phyloP scores from a whole-genome alignment of 805 yeast genomes.

The Pichia eremophila region DNA sequence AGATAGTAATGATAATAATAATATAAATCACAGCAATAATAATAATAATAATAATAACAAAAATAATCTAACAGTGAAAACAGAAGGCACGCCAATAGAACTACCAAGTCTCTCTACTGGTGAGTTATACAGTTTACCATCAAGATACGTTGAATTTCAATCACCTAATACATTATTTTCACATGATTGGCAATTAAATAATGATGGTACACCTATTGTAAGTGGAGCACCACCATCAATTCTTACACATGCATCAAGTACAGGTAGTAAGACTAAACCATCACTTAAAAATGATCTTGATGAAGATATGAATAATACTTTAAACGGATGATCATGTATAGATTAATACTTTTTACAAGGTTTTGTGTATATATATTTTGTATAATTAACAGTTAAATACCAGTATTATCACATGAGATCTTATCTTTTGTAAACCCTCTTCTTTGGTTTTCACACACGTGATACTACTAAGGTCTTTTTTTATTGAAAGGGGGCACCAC shows the following conservation, averaged over 20 bases:
- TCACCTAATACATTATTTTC: conserved; percentile 73
- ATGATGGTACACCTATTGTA: conserved; percentile 32
- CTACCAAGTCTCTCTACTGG: background rate
- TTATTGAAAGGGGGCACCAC: too few species aligned
- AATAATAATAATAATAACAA: background rate
- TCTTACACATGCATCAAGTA: background rate
- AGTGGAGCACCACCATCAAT: conserved; percentile 14
- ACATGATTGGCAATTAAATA: conserved; percentile 43
- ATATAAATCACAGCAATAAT: background rate
- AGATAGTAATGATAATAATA: background rate
- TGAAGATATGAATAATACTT: background rate
- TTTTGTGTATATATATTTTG: too few species aligned
- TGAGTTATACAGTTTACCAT: conserved; percentile 38
- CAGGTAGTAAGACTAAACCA: background rate
- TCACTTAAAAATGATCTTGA: background rate
- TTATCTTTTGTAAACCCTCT: too few species aligned
- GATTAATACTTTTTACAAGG: too few species aligned
- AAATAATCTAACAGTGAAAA: background rate
- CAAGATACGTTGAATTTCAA: conserved; percentile 68
- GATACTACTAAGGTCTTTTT: too few species aligned
- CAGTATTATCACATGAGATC: too few species aligned
- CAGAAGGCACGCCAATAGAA: background rate
- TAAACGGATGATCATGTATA: too few species aligned
- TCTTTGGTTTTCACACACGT: too few species aligned
- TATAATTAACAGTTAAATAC: too few species aligned